These are phyloP conservation scores for Astraeus odoratus DNA, from an alignment of 768 basidiomycete genomes.

Conservation along the genomic window DNA sequence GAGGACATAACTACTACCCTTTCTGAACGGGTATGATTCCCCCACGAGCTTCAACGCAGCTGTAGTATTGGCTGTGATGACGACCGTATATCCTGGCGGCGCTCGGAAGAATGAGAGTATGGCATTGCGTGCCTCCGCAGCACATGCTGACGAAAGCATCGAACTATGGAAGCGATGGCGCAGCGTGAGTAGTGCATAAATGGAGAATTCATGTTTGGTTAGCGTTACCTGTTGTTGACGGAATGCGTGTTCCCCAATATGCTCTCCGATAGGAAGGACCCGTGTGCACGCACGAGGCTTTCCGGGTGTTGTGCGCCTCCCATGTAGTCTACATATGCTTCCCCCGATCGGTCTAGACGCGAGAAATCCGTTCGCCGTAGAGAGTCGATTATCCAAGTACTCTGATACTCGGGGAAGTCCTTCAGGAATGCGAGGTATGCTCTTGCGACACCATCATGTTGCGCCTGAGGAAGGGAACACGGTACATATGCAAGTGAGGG, in stretches of 20 bases:
- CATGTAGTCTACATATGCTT: constrained; percentile 85
- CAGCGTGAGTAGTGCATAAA: not conserved
- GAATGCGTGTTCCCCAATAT: constrained; percentile 84
- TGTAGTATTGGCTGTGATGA: constrained; percentile 78
- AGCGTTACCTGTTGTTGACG: constrained; percentile 71
- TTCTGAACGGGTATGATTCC: constrained; percentile 67
- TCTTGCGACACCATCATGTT: constrained; percentile 30
- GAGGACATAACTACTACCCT: constrained; percentile 56
- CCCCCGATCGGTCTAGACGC: constrained; percentile 51
- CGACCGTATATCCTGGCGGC: constrained; percentile 67
- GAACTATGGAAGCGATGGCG: constrained; percentile 40
- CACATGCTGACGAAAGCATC: constrained; percentile 56
- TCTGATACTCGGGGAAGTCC: constrained; percentile 47
- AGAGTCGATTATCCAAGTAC: constrained; percentile 65
- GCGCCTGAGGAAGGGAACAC: constrained; percentile 15
- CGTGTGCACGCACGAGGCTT: constrained; percentile 63
- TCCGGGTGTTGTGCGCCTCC: constrained; percentile 78
- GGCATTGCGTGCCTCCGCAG: constrained; percentile 61
- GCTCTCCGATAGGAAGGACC: constrained; percentile 56
- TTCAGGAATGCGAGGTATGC: constrained; percentile 46
- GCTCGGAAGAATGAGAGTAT: constrained; percentile 76
- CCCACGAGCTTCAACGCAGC: constrained; percentile 77
- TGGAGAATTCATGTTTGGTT: constrained; percentile 2
- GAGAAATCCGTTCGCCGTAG: constrained; percentile 58
- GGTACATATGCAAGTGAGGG: constrained; percentile 18